Conservation (phyloP, 768 basidiomycete genomes). For the Imleria badia region DNA sequence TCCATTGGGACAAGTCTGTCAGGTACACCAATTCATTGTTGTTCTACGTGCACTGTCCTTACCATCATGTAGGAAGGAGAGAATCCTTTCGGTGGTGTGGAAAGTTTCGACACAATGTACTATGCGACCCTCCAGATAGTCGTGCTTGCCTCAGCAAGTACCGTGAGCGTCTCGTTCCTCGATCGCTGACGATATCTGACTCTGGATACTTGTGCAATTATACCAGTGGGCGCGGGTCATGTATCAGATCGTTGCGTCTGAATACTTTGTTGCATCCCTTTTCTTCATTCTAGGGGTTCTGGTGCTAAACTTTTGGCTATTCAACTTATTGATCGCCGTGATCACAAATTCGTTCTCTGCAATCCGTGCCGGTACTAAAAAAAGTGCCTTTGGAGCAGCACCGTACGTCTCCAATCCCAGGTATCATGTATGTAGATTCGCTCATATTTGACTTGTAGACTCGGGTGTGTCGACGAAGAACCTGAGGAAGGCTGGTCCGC, state of each 20-base stretch:
- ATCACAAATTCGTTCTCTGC: conserved; percentile 91
- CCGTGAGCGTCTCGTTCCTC: conserved; percentile 44
- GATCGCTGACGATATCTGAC: not conserved
- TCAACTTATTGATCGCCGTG: conserved; percentile 94
- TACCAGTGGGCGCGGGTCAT: conserved; percentile 74
- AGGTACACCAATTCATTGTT: conserved; percentile 41
- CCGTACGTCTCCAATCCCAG: conserved; percentile 19
- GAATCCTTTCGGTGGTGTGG: conserved; percentile 65
- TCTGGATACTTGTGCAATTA: not conserved
- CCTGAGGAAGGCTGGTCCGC: conserved; percentile 63
- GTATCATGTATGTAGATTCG: not conserved
- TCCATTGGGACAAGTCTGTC: conserved; percentile 81
- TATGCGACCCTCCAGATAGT: conserved; percentile 79
- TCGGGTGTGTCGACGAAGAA: conserved; percentile 47
- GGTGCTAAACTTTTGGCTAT: conserved; percentile 91
- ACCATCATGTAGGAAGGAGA: conserved; percentile 46
- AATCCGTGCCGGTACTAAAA: conserved; percentile 81
- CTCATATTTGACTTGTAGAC: conserved; percentile 25
- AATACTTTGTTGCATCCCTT: conserved; percentile 83
- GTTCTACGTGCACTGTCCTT: not conserved
- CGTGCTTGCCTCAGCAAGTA: conserved; percentile 77
- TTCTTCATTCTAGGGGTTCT: conserved; percentile 86
- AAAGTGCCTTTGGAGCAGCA: conserved; percentile 88
- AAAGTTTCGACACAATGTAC: conserved; percentile 90
- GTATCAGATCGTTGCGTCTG: conserved; percentile 88